phyloP scores from a whole-genome alignment of 495 filamentous ascomycete genomes.

The Xeromyces bisporus region DNA sequence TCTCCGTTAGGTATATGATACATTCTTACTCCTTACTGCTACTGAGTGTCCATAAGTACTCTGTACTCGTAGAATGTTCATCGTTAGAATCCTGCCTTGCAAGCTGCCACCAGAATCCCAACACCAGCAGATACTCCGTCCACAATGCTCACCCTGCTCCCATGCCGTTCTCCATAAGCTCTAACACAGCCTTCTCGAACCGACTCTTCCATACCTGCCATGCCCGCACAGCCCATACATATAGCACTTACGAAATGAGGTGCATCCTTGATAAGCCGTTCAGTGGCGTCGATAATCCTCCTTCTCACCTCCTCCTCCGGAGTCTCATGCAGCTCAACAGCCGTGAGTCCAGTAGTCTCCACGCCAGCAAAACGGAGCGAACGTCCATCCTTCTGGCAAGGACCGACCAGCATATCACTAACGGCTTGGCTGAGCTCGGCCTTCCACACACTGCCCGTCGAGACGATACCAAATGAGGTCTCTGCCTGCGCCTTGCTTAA shows the following conservation, averaged over 20 bases:
- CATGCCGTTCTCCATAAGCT: conserved; percentile 42
- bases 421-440: conserved; percentile 48
- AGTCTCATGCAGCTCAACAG: conserved; percentile 59
- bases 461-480: conserved; percentile 72
- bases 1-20: no score
- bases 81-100: conserved; percentile 24
- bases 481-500: conserved; percentile 17
- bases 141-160: conserved; percentile 47
- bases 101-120: conserved; percentile 39
- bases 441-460: conserved; percentile 75
- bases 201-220: conserved; percentile 74
- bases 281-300: conserved; percentile 53
- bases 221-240: conserved; percentile 69
- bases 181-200: conserved; percentile 53
- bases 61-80: no score
- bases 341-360: conserved; percentile 67
- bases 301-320: conserved; percentile 44
- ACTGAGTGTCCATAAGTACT: no score
- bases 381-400: conserved; percentile 7
- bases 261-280: conserved; percentile 38
- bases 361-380: conserved; percentile 53
- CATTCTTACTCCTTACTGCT: no score
- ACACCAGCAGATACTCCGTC: conserved; percentile 75
- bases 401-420: conserved; percentile 33
- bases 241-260: conserved; percentile 30